phyloP scores from a whole-genome alignment of 78 protist species.

The Planoprotostelium fungivorum region DNA sequence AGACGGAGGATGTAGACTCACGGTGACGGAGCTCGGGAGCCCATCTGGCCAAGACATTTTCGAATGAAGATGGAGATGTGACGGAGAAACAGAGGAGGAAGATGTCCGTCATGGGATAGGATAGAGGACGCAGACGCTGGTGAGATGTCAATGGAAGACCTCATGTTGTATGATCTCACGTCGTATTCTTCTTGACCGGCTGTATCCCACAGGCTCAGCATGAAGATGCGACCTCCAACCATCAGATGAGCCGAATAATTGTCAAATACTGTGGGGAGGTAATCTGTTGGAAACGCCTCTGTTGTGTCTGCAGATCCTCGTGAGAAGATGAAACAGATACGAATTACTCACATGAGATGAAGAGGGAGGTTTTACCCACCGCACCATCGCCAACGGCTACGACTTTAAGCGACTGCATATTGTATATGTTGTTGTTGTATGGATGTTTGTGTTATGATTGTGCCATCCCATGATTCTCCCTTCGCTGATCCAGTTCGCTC shows the following conservation, averaged over 20 bases:
- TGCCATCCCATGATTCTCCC: too few relatives aligned
- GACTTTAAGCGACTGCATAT: too few relatives aligned
- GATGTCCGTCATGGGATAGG: constrained; percentile 76
- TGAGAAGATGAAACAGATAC: too few relatives aligned
- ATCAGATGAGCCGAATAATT: constrained; percentile 61
- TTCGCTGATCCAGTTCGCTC: too few relatives aligned
- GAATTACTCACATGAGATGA: too few relatives aligned
- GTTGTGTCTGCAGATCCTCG: constrained; percentile 73
- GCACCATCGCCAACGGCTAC: too few relatives aligned
- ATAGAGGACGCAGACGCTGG: constrained; percentile 32
- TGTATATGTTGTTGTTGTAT: too few relatives aligned
- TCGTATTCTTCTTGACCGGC: constrained; percentile 81
- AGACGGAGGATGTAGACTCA: constrained; percentile 70
- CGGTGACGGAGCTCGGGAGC: constrained; percentile 18
- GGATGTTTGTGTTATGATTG: too few relatives aligned
- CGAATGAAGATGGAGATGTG: constrained; percentile 72
- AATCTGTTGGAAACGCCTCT: constrained; percentile 77
- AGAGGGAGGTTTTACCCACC: too few relatives aligned
- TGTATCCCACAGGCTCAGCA: constrained; percentile 54
- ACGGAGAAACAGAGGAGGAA: constrained; percentile 74
- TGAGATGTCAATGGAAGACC: too few relatives aligned
- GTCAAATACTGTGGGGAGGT: constrained; percentile 76
- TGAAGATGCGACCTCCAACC: constrained; percentile 68
- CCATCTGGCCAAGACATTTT: constrained; percentile 64
- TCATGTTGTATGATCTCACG: constrained; percentile 74